Evolutionary conservation across 345 rosid genomes (phyloP), one percentile per base, ranked within the genome.

Genomic region (Rhodamnia argentea): DNA sequence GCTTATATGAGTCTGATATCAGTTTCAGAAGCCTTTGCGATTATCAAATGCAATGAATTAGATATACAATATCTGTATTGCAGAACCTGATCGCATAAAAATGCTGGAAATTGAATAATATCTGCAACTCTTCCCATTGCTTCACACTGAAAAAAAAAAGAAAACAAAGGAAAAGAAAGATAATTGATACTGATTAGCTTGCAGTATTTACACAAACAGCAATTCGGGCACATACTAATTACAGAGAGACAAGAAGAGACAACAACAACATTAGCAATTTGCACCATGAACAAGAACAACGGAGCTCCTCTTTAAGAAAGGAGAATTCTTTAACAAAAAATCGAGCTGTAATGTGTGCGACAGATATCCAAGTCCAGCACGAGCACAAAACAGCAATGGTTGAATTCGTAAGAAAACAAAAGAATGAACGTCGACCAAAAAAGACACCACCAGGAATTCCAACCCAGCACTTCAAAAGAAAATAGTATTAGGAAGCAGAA

Each of bases 101-200:
- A 97, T 87, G 99, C 98, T 53, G 99, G 99, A 87, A 97, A 95
- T 91, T 96, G 99, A 89, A 97, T 94, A 85, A 97, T 93, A 90
- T 97, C 99, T 59, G 96, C 99, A 87, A 96, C 96, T 92, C 86
- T 92, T 53, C 97, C 96, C 50, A 94, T 98, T 76, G 88, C 90
- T 89, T 95, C 99, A 89, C 99, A 97, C 98, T 96, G 90, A 85
- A 86, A 42, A 60, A 52, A 51, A 27, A 18, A 82, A n/a, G n/a
- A n/a, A n/a, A n/a, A n/a, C n/a, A 64, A 29, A 5, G 1, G 5
- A 20, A 24, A 60, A 51, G 44, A 86, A 12, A n/a, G 16, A 47
- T 83, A 60, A 53, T 75, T 24, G 24, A 51, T 82, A 50, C n/a
- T n/a, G n/a, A n/a, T n/a, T n/a, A n/a, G n/a, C 29, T 20, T 32